A percentile compares a stretch with the other conserved stretches of the same genome.
Evolutionary conservation across 495 filamentous ascomycete genomes (phyloP).

Genomic region (Lasiosphaeria ovina): DNA sequence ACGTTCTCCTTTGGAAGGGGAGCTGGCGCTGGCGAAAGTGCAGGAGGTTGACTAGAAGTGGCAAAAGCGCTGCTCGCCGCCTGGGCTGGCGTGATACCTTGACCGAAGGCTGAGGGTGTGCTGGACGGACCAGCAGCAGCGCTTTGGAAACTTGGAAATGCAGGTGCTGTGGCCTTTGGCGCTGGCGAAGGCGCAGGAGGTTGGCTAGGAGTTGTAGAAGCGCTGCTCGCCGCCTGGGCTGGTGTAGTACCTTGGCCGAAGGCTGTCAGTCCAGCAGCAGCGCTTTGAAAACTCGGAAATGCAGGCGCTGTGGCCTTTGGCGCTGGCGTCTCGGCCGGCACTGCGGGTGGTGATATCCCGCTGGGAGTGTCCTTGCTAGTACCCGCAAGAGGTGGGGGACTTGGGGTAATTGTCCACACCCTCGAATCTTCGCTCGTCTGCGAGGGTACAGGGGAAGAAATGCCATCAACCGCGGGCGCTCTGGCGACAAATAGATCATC

Average conservation of each 20-base stretch:
- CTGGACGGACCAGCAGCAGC: not conserved
- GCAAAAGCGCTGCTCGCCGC: not conserved
- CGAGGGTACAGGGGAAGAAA: not conserved
- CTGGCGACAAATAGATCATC: slow-evolving; percentile 35
- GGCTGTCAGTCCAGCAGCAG: not conserved
- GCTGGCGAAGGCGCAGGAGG: not conserved
- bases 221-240: not conserved
- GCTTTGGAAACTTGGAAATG: not conserved
- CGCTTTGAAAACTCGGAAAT: not conserved
- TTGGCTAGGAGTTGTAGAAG: not conserved
- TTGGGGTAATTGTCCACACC: not conserved
- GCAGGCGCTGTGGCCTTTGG: not conserved
- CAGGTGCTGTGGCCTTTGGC: not conserved
- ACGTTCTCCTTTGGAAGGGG: not conserved
- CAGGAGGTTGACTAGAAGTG: not conserved
- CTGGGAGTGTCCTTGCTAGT: not conserved
- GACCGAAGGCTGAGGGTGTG: not conserved
- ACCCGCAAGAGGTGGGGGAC: not conserved
- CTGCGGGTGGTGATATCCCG: not conserved
- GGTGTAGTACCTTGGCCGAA: not conserved
- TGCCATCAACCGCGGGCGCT: not conserved
- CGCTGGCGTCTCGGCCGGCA: not conserved
- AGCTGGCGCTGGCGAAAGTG: not conserved
- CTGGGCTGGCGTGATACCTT: not conserved
- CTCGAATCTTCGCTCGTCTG: not conserved